Evolutionary conservation across 768 basidiomycete species (phyloP), one percentile per base, ranked within the genome.

Genomic region (Hericium coralloides): DNA sequence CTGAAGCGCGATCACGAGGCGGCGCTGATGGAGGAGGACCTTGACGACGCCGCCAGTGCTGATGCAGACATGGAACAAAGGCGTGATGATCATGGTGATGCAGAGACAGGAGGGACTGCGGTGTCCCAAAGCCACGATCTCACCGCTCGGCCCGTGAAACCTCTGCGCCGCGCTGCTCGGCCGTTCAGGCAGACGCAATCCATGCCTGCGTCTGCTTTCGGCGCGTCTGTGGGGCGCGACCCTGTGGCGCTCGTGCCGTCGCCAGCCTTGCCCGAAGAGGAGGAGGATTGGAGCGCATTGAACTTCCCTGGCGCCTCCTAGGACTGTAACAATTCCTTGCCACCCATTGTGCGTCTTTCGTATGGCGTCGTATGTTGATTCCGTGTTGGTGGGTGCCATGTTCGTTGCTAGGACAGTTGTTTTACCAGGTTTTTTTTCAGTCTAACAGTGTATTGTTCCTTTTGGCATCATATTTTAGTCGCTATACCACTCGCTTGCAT

Each of bases 1-100:
- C 66, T 61, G 38, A 76, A 75, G 58, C 76, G 75, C 45, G 69
- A 65, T 57, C 68, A 69, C 49, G 54, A 54, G 12, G 57, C 62
- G 37, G 45, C 2, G 17, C 47, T 23, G 56, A 60, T 41, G 53
- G 20, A 50, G 10, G 61, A 60, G 7, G 61, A 58, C 39, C 9
- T 18, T n/a, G 20, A 22, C 17, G 54, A 65, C 53, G 59, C 56
- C 50, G 52, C n/a, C 18, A n/a, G n/a, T n/a, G 26, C 37, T 37
- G 52, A 52, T 38, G 52, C 36, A 8, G 52, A 52, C 31, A 56
- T 56, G 38, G 45, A 18, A 23, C 31, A 12, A 26, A 50, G 9
- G 37, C 38, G 47, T n/a, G 56, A 23, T 25, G 18, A 38, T 31
- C 37, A 37, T 10, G 12, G 12, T 49, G 58, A 57, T 22, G 17